These are phyloP conservation scores for Tetrapisispora nanseiensis DNA, from an alignment of 805 yeast species.

Conservation along the genomic window DNA sequence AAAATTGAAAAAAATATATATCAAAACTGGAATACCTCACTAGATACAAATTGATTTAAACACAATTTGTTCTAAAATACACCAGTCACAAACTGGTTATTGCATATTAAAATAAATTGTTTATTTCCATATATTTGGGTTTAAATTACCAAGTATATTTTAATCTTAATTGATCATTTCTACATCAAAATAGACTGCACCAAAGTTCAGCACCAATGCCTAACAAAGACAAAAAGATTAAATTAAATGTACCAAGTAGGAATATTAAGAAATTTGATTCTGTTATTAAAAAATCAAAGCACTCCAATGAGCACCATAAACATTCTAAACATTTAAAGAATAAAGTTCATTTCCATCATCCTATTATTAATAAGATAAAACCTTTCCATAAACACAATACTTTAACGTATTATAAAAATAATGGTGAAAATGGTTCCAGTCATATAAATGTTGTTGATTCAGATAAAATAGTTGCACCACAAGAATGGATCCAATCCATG, in stretches of 20 bases:
- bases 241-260: slow-evolving; percentile 15
- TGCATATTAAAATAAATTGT: no score
- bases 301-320: not conserved
- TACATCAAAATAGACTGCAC: no score
- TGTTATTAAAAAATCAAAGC: not conserved
- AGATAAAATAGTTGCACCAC: not conserved
- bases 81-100: no score
- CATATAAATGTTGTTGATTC: not conserved
- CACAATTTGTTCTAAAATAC: no score
- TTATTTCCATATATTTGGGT: no score
- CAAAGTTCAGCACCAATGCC: not conserved
- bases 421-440: not conserved
- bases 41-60: no score
- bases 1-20: no score
- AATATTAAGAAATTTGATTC: slow-evolving; percentile 14
- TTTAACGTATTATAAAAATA: not conserved
- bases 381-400: not conserved
- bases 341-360: not conserved
- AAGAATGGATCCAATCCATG: not conserved
- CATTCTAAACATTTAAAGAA: not conserved
- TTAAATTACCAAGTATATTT: no score
- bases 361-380: not conserved
- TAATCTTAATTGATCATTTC: no score
- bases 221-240: not conserved
- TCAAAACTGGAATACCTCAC: no score